phyloP scores from a whole-genome alignment of 768 basidiomycete species.

The Calocera viscosa region DNA sequence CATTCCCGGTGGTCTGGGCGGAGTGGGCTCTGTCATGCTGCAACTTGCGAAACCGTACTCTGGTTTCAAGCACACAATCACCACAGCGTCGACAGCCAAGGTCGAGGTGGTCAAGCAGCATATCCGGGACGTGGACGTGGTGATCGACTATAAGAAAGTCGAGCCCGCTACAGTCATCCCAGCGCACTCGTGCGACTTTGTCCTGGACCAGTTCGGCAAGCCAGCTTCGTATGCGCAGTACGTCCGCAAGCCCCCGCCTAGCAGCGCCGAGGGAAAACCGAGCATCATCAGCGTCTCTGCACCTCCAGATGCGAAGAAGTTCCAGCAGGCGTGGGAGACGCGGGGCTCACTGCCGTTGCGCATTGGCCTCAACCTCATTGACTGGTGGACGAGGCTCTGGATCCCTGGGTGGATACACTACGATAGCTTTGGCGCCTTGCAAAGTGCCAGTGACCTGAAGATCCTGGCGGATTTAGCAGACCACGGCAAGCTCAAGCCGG shows the following conservation, averaged over 20 bases:
- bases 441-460: not conserved
- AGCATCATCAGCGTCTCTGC: not conserved
- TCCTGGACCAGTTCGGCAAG: not conserved
- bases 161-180: not conserved
- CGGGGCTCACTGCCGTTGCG: not conserved
- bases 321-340: not conserved
- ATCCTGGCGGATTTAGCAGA: not conserved
- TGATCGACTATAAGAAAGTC: constrained; percentile 3
- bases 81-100: not conserved
- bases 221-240: not conserved
- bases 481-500: not conserved
- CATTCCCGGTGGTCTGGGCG: not conserved
- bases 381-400: not conserved
- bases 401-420: not conserved
- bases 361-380: not conserved
- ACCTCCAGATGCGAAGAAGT: not conserved
- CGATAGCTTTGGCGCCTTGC: not conserved
- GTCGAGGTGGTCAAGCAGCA: not conserved
- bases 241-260: not conserved
- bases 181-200: not conserved
- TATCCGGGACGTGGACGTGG: not conserved
- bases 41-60: not conserved
- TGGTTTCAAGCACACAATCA: not conserved
- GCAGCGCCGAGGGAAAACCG: not conserved
- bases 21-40: not conserved